phyloP scores from a whole-genome alignment of 345 rosid species.

The Pistacia vera region DNA sequence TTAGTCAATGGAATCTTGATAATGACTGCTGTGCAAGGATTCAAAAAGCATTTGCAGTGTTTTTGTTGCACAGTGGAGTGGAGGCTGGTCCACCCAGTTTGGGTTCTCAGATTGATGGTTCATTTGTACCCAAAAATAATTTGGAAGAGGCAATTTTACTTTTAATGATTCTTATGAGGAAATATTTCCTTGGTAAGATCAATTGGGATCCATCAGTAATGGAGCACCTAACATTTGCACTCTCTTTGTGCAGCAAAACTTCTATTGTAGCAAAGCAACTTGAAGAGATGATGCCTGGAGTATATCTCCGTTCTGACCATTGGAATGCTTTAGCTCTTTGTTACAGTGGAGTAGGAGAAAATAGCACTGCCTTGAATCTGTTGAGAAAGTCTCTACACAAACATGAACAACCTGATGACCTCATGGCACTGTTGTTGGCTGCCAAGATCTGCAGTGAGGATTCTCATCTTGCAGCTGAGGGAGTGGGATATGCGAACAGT shows the following conservation, averaged over 20 bases:
- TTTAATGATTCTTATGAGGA: conserved; percentile 76
- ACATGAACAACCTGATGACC: conserved; percentile 72
- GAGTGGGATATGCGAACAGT: conserved; percentile 69
- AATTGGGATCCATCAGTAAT: conserved; percentile 84
- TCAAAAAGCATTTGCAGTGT: conserved; percentile 85
- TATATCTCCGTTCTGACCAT: conserved; percentile 72
- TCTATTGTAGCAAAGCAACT: conserved; percentile 71
- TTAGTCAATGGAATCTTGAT: conserved; percentile 86
- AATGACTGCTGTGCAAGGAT: conserved; percentile 75
- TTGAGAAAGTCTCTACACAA: conserved; percentile 81
- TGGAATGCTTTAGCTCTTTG: conserved; percentile 91
- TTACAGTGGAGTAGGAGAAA: conserved; percentile 64
- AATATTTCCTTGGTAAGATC: conserved; percentile 57
- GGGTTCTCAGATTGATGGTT: conserved; percentile 73
- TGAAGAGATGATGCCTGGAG: conserved; percentile 86
- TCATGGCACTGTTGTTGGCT: conserved; percentile 72
- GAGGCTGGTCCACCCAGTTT: conserved; percentile 84
- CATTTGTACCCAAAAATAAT: conserved; percentile 81
- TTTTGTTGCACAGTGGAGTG: conserved; percentile 82
- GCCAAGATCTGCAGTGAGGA: conserved; percentile 85
- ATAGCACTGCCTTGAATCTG: conserved; percentile 62
- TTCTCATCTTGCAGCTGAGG: conserved; percentile 79
- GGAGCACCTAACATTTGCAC: conserved; percentile 82
- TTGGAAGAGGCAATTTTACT: conserved; percentile 93
- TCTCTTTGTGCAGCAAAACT: conserved; percentile 77